Base-by-base conservation (phyloP, 768 basidiomycete genomes). In the Pseudohyphozyma bogoriensis region DNA sequence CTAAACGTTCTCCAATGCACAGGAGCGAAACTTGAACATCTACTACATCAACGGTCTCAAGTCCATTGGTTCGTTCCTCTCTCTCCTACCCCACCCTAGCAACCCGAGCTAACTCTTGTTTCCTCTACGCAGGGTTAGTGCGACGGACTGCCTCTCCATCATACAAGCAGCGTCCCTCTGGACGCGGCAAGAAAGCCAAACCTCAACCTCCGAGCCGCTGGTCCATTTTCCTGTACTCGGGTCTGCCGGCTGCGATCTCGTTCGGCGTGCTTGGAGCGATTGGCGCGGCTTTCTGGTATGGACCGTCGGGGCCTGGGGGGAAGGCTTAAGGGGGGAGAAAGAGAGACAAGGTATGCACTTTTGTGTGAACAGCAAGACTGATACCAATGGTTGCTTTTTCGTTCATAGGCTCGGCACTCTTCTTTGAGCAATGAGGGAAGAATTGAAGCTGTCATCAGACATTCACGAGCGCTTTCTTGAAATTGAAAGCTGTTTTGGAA, bases 201-300 rank as follows among this genome's bases (percentile, higher is more conserved):
- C 26, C 32, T 3, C 56, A 40, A 26, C 51, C 62, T 2, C 45
- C 58, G n/a, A 63, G 62, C 40, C 66, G 60, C 9, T 62, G 58
- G 60, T 52, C 55, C 20, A 35, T 62, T 5, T 18, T 40, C 16
- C 31, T 35, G 54, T 46, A 47, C 56, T 62, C 59, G 50, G 56
- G 18, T 58, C 58, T 37, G 4, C 31, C 64, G 16, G 47, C 63
- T 22, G 35, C 61, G 35, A 51, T 63, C 8, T 62, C 64, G 28
- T 15, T 60, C 20, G 64, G 67, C 11, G 15, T 68, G n/a, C 58
- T 70, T 24, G 54, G 37, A 4, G 59, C 49, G 15, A 37, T 70
- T 24, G 63, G 59, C 15, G 65, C 63, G 22, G 62, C 64, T 12
- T 53, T 70, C 37, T 70, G 64, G 40, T 63, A 51, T 31, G 69